Conservation (phyloP, 768 basidiomycete genomes). For the Suillus tomentosus region DNA sequence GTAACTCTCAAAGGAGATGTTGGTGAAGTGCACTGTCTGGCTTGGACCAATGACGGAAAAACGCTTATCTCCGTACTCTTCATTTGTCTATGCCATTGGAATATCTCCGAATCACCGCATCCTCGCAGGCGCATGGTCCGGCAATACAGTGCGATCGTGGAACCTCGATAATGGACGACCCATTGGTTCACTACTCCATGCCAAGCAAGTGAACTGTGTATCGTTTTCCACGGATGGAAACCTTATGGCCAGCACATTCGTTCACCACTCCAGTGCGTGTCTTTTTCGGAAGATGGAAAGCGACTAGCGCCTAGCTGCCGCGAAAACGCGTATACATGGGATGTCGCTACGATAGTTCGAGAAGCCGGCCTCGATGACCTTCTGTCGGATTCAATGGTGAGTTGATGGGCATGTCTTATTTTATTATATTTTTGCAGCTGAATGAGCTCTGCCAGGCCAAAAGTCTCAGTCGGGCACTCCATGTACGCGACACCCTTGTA, state of each 20-base stretch:
- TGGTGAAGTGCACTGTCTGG: too few relatives aligned
- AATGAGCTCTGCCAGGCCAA: background rate
- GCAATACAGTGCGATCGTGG: background rate
- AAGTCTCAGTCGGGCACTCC: background rate
- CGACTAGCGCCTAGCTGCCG: background rate
- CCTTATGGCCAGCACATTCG: too few relatives aligned
- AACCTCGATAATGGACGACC: background rate
- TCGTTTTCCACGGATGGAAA: background rate
- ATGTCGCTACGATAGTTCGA: background rate
- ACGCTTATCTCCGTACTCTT: background rate
- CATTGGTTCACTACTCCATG: background rate
- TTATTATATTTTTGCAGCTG: background rate
- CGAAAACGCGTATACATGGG: background rate
- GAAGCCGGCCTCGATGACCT: background rate
- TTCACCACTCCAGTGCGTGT: too few relatives aligned
- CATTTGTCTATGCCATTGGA: slow-evolving; percentile 12
- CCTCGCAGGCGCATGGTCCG: slow-evolving; percentile 17
- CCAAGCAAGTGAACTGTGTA: background rate
- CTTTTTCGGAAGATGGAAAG: background rate
- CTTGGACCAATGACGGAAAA: too few relatives aligned
- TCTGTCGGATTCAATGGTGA: background rate
- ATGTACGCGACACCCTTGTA: background rate
- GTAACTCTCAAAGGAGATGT: too few relatives aligned
- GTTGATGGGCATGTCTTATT: background rate
- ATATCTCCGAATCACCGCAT: background rate